Conservation (phyloP, 2,329 filamentous ascomycete genomes). For the Ceratocystis papillata region DNA sequence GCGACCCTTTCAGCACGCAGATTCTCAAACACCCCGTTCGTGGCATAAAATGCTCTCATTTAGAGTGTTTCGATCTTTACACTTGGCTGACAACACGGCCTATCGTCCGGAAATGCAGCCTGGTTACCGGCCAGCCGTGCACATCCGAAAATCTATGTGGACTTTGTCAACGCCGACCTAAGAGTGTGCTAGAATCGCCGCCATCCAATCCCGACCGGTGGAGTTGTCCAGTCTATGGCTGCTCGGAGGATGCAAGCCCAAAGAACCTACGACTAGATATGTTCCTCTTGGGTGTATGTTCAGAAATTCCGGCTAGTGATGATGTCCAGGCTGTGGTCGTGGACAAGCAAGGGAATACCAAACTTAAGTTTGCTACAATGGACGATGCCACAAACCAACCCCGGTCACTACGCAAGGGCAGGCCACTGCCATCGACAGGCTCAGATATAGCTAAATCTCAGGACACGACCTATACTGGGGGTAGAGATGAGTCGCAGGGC, state of each 20-base stretch:
- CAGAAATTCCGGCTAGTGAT: not conserved
- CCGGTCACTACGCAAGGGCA: not conserved
- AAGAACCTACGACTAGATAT: conserved; percentile 4
- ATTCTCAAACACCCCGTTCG: conserved; percentile 65
- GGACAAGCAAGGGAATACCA: not conserved
- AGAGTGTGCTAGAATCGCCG: not conserved
- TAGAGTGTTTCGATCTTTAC: conserved; percentile 82
- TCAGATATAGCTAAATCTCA: not conserved
- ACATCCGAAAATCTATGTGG: not conserved
- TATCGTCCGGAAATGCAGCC: conserved; percentile 34
- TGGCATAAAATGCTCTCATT: conserved; percentile 57
- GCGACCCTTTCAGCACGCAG: conserved; percentile 54
- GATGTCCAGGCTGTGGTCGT: conserved; percentile 10
- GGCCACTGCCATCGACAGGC: not conserved
- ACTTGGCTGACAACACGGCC: conserved; percentile 64
- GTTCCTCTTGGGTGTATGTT: conserved; percentile 7
- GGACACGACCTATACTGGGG: not conserved
- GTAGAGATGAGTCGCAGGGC: not conserved
- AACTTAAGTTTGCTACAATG: not conserved
- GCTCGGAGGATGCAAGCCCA: conserved; percentile 17
- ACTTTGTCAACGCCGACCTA: not conserved
- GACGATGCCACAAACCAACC: not conserved
- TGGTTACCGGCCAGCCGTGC: not conserved
- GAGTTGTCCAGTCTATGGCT: conserved; percentile 20
- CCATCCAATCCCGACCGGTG: conserved; percentile 4